Percentiles rank a stretch among this genome's conserved stretches.
Evolutionary conservation across 164 flowering plant genomes (phyloP).

Genomic region (Paratinospora sagittata): DNA sequence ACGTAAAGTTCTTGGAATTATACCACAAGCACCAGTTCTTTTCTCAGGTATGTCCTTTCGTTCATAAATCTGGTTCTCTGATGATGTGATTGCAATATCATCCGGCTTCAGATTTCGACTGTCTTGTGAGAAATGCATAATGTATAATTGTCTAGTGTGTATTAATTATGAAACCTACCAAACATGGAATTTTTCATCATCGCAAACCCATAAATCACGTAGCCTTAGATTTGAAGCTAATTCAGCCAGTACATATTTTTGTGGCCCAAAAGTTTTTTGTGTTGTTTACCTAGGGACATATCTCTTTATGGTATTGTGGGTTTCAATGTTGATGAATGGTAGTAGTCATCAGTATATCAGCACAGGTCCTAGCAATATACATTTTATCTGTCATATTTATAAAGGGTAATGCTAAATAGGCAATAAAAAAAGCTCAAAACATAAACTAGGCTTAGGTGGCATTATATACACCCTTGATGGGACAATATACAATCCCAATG

Average conservation of each 20-base stretch:
- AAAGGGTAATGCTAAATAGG: no score
- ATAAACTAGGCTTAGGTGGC: no score
- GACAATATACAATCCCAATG: no score
- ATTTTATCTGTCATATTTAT: no score
- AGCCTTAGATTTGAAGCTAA: background rate
- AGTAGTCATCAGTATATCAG: background rate
- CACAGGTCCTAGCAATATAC: background rate
- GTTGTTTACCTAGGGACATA: background rate
- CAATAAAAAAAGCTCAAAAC: no score
- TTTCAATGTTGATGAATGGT: no score
- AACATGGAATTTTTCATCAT: background rate
- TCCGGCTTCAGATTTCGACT: background rate
- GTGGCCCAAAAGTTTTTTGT: background rate
- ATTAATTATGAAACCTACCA: no score
- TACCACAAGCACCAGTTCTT: conserved; percentile 95
- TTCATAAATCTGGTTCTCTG: background rate
- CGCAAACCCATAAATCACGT: background rate
- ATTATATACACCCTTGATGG: no score
- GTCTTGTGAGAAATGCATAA: background rate
- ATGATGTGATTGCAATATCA: no score
- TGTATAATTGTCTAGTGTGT: no score
- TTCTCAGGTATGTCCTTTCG: conserved; percentile 72
- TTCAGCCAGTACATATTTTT: background rate
- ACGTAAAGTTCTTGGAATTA: conserved; percentile 90
- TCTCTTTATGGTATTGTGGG: no score